These are phyloP conservation scores for barley (Hordeum vulgare) DNA, from an alignment of 176 grass and related monocot species.

Conservation along the genomic window MorexV3_pseudomolecules_assembly NC_058521.1:443363428-443363927, in stretches of 20 bases:
- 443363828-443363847: no score
- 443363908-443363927: conserved; percentile 78
- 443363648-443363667: conserved; percentile 25
- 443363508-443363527: conserved; percentile 27
- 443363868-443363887: conserved; percentile 20
- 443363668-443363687: not conserved
- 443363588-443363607: conserved; percentile 81
- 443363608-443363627: conserved; percentile 93
- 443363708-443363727: not conserved
- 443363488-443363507: not conserved
- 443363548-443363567: conserved; percentile 74
- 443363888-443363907: conserved; percentile 74
- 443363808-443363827: no score
- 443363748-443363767: not conserved
- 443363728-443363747: not conserved
- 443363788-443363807: no score
- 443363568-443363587: conserved; percentile 90
- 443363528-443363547: conserved; percentile 34
- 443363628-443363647: conserved; percentile 95
- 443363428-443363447: conserved; percentile 29
- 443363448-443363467: conserved; percentile 4
- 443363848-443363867: not conserved
- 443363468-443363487: conserved; percentile 13
- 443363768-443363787: no score
- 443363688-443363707: not conserved